Base-by-base conservation (phyloP, 2,329 filamentous ascomycete genomes). In the Arthroderma sp. region DNA sequence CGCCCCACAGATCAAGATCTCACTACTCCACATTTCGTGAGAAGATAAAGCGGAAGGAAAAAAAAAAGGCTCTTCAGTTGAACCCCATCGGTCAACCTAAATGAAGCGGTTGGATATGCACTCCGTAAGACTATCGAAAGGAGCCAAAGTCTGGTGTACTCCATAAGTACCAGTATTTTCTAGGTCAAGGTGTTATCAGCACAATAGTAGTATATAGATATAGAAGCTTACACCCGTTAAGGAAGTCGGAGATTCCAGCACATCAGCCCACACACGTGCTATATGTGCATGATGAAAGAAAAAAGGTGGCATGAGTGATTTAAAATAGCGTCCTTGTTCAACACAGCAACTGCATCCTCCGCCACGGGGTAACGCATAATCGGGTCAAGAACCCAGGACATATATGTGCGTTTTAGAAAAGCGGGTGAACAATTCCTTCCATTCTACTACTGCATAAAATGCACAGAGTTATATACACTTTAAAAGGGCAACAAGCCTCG, bases 1-100 rank as follows among this genome's bases (percentile, higher is more conserved):
- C n/a, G 44, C 44, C 44, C 44, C 44, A 51, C 44, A 31, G 44
- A 51, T 51, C 44, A 51, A 51, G 44, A 51, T 51, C 43, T 44
- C 15, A 19, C 19, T 44, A 25, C 28, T 33, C 44, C 44, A 33
- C 44, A 51, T 25, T 25, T 5, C 25, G 7, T 51, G 11, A 31
- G 44, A 51, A n/a, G 28, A 31, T 31, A 19, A 49, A n/a, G 23
- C 11, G 4, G 28, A 51, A 33, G n/a, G 2, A 15, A 51, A 19
- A 31, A 19, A 17, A 33, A 15, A n/a, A 31, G 23, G 6, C 13
- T 31, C 44, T 33, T 19, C 28, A 33, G 23, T 17, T 33, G n/a
- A 51, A 15, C 44, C 44, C 44, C 44, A 4, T 33, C 13, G 1
- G 23, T 51, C 44, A 51, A 51, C 23, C 44, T 51, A 28, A 31